A percentile compares a stretch with the other conserved stretches of the same genome.
Evolutionary conservation across 345 rosid genomes (phyloP).

Genomic region (Mangifera indica): DNA sequence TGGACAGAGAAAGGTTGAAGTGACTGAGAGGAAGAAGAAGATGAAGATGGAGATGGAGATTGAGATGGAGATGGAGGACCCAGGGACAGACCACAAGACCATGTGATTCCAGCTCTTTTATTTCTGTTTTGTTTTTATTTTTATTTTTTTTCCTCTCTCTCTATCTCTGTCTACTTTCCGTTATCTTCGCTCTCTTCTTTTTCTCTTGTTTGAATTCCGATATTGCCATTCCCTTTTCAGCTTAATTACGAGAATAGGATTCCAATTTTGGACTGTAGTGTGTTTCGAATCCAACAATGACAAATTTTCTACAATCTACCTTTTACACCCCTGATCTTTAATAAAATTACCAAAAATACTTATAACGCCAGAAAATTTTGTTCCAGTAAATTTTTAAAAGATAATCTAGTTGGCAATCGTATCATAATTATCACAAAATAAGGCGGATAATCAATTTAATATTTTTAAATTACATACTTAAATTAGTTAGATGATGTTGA

Average conservation of each 20-base stretch:
- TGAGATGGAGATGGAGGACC: slow-evolving; percentile 20
- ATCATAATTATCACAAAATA: too few species aligned
- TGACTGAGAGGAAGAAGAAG: slow-evolving; percentile 23
- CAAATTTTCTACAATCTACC: background rate
- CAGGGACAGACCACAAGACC: slow-evolving; percentile 40
- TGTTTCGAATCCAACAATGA: background rate
- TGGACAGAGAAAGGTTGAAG: slow-evolving; percentile 12
- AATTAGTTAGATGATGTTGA: too few species aligned
- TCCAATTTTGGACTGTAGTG: background rate
- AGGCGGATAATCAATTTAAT: too few species aligned
- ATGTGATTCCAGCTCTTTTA: slow-evolving; percentile 48
- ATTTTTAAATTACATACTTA: too few species aligned
- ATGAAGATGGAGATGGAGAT: slow-evolving; percentile 15
- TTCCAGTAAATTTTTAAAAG: too few species aligned
- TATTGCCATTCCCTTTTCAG: background rate
- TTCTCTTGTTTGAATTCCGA: background rate
- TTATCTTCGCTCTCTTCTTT: slow-evolving; percentile 30
- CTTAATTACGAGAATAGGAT: slow-evolving; percentile 6
- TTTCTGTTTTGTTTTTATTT: slow-evolving; percentile 8
- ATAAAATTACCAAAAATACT: too few species aligned
- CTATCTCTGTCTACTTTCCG: slow-evolving; percentile 34
- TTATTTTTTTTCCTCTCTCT: slow-evolving; percentile 3
- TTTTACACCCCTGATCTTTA: too few species aligned
- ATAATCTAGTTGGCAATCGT: too few species aligned
- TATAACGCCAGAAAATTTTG: too few species aligned